Evolutionary conservation across 2,329 filamentous ascomycete species (phyloP).

Genomic region (Aspergillus niger): DNA sequence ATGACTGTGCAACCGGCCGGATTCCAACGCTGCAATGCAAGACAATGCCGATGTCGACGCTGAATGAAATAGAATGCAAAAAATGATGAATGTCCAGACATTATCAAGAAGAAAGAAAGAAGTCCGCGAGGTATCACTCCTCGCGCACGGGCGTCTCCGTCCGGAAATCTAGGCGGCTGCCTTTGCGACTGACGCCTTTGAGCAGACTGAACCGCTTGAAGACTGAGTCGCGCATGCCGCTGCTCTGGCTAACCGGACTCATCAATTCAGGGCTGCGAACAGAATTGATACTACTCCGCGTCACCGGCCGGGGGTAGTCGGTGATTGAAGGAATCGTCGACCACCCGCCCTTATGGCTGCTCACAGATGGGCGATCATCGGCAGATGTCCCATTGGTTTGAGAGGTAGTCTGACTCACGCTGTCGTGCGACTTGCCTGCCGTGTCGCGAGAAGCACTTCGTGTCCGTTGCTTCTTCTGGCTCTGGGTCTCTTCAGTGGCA

Average conservation of each 20-base stretch:
- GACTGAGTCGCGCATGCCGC: conserved; percentile 60
- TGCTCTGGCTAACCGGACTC: conserved; percentile 34
- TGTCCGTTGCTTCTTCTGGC: conserved; percentile 28
- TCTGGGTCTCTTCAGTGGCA: conserved; percentile 26
- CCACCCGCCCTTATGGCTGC: conserved; percentile 33
- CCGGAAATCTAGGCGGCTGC: conserved; percentile 56
- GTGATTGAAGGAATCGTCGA: conserved; percentile 38
- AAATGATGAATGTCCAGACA: conserved; percentile 29
- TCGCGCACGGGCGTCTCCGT: conserved; percentile 35
- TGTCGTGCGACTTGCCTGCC: conserved; percentile 30
- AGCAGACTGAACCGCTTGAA: conserved; percentile 78
- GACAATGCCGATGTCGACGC: conserved; percentile 8
- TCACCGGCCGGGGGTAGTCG: conserved; percentile 38
- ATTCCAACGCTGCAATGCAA: conserved; percentile 23
- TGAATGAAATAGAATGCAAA: conserved; percentile 11
- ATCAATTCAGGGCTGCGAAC: conserved; percentile 22
- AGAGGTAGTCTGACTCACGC: conserved; percentile 32
- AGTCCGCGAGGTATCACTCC: conserved; percentile 34
- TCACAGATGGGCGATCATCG: conserved; percentile 21
- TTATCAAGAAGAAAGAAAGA: conserved; percentile 24
- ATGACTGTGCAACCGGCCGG: conserved; percentile 10
- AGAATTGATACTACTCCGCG: conserved; percentile 30
- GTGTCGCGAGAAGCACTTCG: conserved; percentile 33
- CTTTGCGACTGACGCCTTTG: conserved; percentile 69
- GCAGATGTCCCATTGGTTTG: conserved; percentile 27